Base-by-base conservation (phyloP, 768 basidiomycete species). In the Mycena venus region DNA sequence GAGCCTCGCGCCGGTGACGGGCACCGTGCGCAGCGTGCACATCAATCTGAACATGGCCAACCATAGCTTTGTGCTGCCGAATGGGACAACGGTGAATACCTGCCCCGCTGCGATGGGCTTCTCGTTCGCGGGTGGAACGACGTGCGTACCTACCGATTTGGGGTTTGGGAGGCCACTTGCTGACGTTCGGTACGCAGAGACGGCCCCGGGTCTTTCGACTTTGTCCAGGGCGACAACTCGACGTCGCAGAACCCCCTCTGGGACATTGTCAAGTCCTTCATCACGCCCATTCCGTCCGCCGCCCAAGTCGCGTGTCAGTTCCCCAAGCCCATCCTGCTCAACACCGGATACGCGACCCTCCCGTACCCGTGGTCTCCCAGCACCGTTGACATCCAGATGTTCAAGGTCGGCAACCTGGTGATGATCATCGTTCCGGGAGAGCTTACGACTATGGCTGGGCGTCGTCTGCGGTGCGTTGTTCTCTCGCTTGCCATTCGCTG, bases 101-200 rank as follows among this genome's bases (percentile, higher is more conserved):
- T 96, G 94, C 79, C 93, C 94, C n/a, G 86, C 94, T 73, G 95
- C 94, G 58, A 85, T 95, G 82, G 95, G 94, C 14, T 95, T 86
- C 80, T 87, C 90, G 0, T 95, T 95, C 76, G 94, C 94, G 19
- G 94, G 93, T 58, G 94, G 94, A 80, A 95, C 94, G 32, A 94
- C 93, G 93, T 94, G 71, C 82, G 89, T 82, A 14, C n/a, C n/a
- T n/a, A n/a, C n/a, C n/a, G n/a, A n/a, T n/a, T n/a, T n/a, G n/a
- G n/a, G n/a, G n/a, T n/a, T n/a, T n/a, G n/a, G n/a, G n/a, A n/a
- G n/a, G n/a, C 29, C 68, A 14, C 62, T 55, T 32, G 77, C 27
- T 69, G 67, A 27, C 21, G 49, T 61, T 32, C 49, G 62, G n/a
- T n/a, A 68, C 64, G 40, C 75, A 92, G 91, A n/a, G 94, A 95